Evolutionary conservation across 106 monocot species (phyloP), one percentile per base, ranked within the genome.

Genomic region (Cymbidium sinense): DNA sequence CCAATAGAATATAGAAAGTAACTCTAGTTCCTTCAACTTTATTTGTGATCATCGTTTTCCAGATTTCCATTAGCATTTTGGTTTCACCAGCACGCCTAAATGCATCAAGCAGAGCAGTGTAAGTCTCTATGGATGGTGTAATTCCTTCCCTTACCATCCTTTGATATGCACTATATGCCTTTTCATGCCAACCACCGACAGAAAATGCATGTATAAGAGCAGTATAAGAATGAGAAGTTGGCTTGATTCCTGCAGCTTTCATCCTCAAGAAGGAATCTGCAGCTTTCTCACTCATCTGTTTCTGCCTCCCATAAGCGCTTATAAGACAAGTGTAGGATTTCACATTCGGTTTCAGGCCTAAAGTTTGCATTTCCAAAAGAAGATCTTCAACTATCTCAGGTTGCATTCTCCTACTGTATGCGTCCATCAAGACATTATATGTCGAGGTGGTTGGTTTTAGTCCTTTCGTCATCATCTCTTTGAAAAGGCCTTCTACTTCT

Each of bases 351-450:
- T 87, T 87, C 75, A 95, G 64, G 37, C 87, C 89, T 25, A 75
- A 75, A 64, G 50, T 50, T 75, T 86, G 86, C 90, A 99, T 95
- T 82, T 99, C 99, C 13, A 72, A 70, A 13, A 99, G 74, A 51
- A 99, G 78, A 43, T 84, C 36, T 79, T 99, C 92, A 55, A 89
- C 75, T 77, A 93, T 74, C 43, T 89, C 85, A 36, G 95, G 92
- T 77, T 95, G 92, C 88, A 92, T 92, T 81, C 95, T 94, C 83
- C 83, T 87, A 75, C 99, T 86, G 64, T 99, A 99, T 34, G 95
- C 90, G 81, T 90, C 89, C 92, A 99, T 95, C 61, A 99, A 80
- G 78, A 95, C 81, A 37, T 99, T 99, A 81, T 90, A 95, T n/a
- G 92, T 94, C 31, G 84, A 73, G 7, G 82, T 77, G 25, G 90